A percentile compares a stretch with the other conserved stretches of the same genome.
These are phyloP conservation scores for Neurospora sp. DNA, from an alignment of 2,329 filamentous ascomycete genomes.

Conservation along the genomic window DNA sequence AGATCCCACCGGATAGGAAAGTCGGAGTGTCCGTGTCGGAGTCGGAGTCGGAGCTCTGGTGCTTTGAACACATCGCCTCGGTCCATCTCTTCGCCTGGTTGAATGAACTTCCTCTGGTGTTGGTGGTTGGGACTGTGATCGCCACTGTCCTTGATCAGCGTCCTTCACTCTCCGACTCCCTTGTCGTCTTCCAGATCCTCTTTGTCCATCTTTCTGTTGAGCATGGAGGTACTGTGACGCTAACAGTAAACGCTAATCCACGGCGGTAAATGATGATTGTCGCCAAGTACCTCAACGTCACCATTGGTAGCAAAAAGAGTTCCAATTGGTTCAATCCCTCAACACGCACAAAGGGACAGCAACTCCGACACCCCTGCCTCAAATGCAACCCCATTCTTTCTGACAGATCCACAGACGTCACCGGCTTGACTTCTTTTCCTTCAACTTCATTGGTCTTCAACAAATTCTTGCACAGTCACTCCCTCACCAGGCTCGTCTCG, in stretches of 20 bases:
- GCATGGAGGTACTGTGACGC: neutral
- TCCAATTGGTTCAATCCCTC: neutral
- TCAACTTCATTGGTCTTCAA: neutral
- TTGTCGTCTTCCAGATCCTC: neutral
- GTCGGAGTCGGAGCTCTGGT: neutral
- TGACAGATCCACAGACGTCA: neutral
- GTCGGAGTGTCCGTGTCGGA: neutral
- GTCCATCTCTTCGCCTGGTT: neutral
- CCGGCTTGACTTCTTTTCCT: neutral
- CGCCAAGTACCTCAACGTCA: neutral
- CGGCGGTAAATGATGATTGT: neutral
- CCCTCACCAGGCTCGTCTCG: neutral
- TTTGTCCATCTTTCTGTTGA: neutral
- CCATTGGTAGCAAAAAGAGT: neutral
- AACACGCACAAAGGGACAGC: neutral
- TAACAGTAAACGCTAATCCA: neutral
- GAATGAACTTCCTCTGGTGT: neutral
- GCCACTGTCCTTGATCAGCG: neutral
- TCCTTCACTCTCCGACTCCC: neutral
- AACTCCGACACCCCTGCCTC: neutral
- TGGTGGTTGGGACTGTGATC: neutral
- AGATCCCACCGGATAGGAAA: neutral
- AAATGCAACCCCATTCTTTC: neutral
- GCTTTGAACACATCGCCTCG: neutral
- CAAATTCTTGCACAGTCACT: neutral